Evolutionary conservation across 1,284 basidiomycete genomes (phyloP).

Genomic region (Papiliotrema nemorosa): DNA sequence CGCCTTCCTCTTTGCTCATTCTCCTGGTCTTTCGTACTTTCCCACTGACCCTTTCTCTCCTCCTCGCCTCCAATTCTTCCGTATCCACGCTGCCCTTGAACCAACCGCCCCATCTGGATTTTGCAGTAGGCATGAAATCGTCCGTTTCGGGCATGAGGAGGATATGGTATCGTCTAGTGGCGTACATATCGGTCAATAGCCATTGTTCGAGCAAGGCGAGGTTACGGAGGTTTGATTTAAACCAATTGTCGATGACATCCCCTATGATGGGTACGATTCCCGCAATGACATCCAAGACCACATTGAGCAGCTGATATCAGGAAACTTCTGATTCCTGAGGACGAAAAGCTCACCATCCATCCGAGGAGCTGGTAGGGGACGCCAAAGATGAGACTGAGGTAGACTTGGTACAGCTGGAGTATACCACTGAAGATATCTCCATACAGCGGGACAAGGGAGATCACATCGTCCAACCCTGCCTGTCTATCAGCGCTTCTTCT

Average conservation of each 20-base stretch:
- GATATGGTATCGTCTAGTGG: constrained; percentile 37
- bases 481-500: constrained; percentile 4
- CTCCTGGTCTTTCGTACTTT: constrained; percentile 37
- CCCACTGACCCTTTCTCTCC: constrained; percentile 33
- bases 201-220: constrained; percentile 42
- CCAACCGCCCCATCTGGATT: constrained; percentile 17
- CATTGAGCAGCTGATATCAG: constrained; percentile 35
- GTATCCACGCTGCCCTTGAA: constrained; percentile 16
- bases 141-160: constrained; percentile 46
- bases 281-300: constrained; percentile 41
- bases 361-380: constrained; percentile 29
- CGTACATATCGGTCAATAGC: constrained; percentile 29
- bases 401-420: constrained; percentile 48
- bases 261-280: constrained; percentile 47
- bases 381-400: constrained; percentile 45
- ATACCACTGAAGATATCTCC: constrained; percentile 46
- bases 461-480: constrained; percentile 49
- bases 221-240: constrained; percentile 49
- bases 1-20: constrained; percentile 41
- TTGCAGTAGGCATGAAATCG: constrained; percentile 40
- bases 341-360: constrained; percentile 39
- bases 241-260: constrained; percentile 49
- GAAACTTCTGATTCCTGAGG: background rate
- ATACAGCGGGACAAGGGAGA: constrained; percentile 48
- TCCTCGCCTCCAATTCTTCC: constrained; percentile 5